These are phyloP conservation scores for Lasiosphaeria miniovina DNA, from an alignment of 495 filamentous ascomycete species.

Conservation along the genomic window DNA sequence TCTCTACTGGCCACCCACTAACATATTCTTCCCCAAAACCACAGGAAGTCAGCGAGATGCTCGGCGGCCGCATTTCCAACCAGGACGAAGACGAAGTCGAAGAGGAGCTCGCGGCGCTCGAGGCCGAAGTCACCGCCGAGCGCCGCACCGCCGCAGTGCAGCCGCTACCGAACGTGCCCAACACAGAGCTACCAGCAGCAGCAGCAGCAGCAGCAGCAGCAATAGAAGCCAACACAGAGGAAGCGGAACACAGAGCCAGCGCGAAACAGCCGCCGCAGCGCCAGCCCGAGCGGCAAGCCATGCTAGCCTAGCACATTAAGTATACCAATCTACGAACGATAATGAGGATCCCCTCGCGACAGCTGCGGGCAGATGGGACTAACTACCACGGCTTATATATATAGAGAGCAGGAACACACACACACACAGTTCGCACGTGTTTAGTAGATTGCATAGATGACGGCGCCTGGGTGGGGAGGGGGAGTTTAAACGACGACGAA, in stretches of 20 bases:
- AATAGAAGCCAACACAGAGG: too few relatives aligned
- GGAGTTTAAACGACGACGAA: too few relatives aligned
- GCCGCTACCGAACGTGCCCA: constrained; percentile 60
- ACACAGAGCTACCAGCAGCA: constrained; percentile 37
- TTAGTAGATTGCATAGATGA: too few relatives aligned
- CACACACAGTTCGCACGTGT: too few relatives aligned
- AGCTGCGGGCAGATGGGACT: too few relatives aligned
- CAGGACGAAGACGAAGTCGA: constrained; percentile 98
- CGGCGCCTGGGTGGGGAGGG: too few relatives aligned
- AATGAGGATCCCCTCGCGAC: too few relatives aligned
- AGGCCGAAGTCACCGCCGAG: constrained; percentile 54
- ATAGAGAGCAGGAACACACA: too few relatives aligned
- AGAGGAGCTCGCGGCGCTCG: constrained; percentile 81
- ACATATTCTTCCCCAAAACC: neutral
- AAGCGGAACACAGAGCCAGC: too few relatives aligned
- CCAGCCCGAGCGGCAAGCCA: constrained; percentile 29
- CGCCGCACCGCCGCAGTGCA: constrained; percentile 10
- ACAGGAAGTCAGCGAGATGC: constrained; percentile 87
- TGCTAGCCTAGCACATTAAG: constrained; percentile 41
- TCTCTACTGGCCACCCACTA: neutral
- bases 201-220: constrained; percentile 22
- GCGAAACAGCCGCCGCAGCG: constrained; percentile 27
- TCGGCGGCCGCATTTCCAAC: constrained; percentile 78
- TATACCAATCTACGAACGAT: neutral
- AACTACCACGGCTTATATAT: too few relatives aligned